phyloP scores from a whole-genome alignment of 352 stramenopile genomes.

The Phytophthora litchii region DNA sequence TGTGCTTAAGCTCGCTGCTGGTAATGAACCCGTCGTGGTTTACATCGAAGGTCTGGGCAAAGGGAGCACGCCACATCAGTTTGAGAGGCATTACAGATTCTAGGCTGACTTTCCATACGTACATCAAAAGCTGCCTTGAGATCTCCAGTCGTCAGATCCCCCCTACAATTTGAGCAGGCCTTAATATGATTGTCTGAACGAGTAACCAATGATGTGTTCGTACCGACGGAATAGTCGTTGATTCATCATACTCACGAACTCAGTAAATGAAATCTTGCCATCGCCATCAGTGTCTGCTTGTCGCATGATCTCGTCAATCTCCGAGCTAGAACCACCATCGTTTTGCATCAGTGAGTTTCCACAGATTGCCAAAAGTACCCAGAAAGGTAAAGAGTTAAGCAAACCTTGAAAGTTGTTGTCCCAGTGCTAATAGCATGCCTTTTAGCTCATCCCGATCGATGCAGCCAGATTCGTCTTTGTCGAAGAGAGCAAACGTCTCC shows the following conservation, averaged over 20 bases:
- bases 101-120: slow-evolving; percentile 9
- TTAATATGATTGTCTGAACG: slow-evolving; percentile 1
- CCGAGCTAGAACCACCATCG: slow-evolving; percentile 33
- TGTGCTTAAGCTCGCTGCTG: slow-evolving; percentile 64
- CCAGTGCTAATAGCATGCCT: slow-evolving; percentile 54
- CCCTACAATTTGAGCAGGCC: slow-evolving; percentile 29
- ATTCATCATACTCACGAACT: slow-evolving; percentile 86
- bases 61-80: not conserved
- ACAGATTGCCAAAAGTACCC: too few species aligned
- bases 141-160: slow-evolving; percentile 56
- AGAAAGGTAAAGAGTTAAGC: not conserved
- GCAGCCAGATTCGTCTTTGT: slow-evolving; percentile 76
- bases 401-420: slow-evolving; percentile 58
- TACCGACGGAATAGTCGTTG: slow-evolving; percentile 68
- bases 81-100: not conserved
- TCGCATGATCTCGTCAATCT: slow-evolving; percentile 73
- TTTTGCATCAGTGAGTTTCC: not conserved
- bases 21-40: slow-evolving; percentile 79
- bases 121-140: slow-evolving; percentile 70
- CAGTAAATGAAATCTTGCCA: slow-evolving; percentile 76
- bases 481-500: slow-evolving; percentile 75
- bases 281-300: slow-evolving; percentile 72
- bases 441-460: slow-evolving; percentile 71
- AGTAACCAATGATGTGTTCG: not conserved
- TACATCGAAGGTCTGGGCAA: slow-evolving; percentile 61